Conservation (phyloP, 345 rosid species). For the Populus deltoides region DNA sequence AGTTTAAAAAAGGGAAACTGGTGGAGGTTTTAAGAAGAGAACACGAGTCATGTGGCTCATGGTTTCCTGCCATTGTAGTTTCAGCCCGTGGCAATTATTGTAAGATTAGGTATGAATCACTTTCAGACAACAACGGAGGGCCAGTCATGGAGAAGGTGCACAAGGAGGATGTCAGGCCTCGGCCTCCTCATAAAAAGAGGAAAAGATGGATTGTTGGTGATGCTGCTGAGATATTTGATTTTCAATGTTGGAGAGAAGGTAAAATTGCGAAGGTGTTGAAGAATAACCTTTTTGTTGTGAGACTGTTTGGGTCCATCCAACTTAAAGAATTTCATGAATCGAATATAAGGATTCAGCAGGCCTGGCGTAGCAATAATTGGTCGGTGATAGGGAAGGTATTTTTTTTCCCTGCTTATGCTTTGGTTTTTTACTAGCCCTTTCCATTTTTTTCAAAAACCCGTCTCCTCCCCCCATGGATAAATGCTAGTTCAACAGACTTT, state of each 20-base stretch:
- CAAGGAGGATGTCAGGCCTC: slow-evolving; percentile 31
- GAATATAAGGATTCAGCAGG: slow-evolving; percentile 28
- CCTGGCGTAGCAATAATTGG: slow-evolving; percentile 36
- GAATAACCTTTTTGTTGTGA: slow-evolving; percentile 27
- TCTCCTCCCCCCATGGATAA: not conserved
- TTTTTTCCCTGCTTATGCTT: not conserved
- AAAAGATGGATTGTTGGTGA: slow-evolving; percentile 41
- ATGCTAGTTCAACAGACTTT: not conserved
- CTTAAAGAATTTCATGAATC: slow-evolving; percentile 35
- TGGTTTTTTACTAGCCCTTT: not conserved
- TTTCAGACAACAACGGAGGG: slow-evolving; percentile 14
- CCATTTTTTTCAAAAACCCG: no score
- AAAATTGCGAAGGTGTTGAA: slow-evolving; percentile 29
- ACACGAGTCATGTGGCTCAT: slow-evolving; percentile 29
- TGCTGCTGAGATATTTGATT: slow-evolving; percentile 40
- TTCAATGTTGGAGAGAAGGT: slow-evolving; percentile 36
- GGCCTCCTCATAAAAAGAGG: slow-evolving; percentile 22
- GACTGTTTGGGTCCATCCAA: slow-evolving; percentile 36
- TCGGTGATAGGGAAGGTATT: slow-evolving; percentile 32
- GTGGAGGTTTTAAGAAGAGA: slow-evolving; percentile 41
- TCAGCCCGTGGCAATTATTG: slow-evolving; percentile 25
- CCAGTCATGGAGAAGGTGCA: slow-evolving; percentile 25
- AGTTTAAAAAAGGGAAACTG: slow-evolving; percentile 24
- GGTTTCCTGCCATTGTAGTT: slow-evolving; percentile 39
- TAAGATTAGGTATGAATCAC: slow-evolving; percentile 26